Percentiles rank a stretch among this genome's conserved stretches.
Evolutionary conservation across 1,284 basidiomycete genomes (phyloP).

Genomic region (Uromyces viciae-fabae): DNA sequence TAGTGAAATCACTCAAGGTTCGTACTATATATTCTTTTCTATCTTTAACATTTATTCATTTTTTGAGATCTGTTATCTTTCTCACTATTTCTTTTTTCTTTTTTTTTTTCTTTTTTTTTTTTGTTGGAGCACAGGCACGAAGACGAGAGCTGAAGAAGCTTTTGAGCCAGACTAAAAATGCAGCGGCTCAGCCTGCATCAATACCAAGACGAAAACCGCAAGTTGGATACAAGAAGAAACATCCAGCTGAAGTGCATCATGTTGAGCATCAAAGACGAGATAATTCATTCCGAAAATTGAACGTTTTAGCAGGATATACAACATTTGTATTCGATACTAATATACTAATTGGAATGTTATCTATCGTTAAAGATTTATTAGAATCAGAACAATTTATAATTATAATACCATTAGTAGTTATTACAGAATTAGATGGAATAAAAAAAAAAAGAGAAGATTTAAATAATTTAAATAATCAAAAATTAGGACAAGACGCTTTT

Average conservation of each 20-base stretch:
- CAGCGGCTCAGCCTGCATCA: slow-evolving; percentile 24
- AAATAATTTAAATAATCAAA: slow-evolving; percentile 8
- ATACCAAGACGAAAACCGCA: slow-evolving; percentile 20
- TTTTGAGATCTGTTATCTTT: slow-evolving; percentile 62
- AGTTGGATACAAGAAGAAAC: not conserved
- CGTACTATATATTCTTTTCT: slow-evolving; percentile 28
- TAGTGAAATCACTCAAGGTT: slow-evolving; percentile 73
- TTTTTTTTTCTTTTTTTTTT: slow-evolving; percentile 51
- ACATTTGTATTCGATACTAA: slow-evolving; percentile 91
- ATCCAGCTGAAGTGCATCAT: slow-evolving; percentile 27
- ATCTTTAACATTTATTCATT: slow-evolving; percentile 16
- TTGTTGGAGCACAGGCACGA: slow-evolving; percentile 9
- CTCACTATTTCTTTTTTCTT: slow-evolving; percentile 53
- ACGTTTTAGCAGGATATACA: slow-evolving; percentile 77
- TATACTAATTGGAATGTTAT: slow-evolving; percentile 75
- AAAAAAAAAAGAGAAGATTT: slow-evolving; percentile 62
- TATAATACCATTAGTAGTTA: slow-evolving; percentile 83
- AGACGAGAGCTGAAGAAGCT: slow-evolving; percentile 51
- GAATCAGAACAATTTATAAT: slow-evolving; percentile 80
- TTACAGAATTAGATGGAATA: slow-evolving; percentile 93
- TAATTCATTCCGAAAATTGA: slow-evolving; percentile 53
- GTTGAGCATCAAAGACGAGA: slow-evolving; percentile 54
- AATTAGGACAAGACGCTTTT: slow-evolving; percentile 59
- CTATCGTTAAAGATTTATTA: slow-evolving; percentile 69
- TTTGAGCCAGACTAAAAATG: slow-evolving; percentile 28